These are phyloP conservation scores for Dunaliella primolecta DNA, from an alignment of 139 green algal species.

Conservation along the genomic window DNA sequence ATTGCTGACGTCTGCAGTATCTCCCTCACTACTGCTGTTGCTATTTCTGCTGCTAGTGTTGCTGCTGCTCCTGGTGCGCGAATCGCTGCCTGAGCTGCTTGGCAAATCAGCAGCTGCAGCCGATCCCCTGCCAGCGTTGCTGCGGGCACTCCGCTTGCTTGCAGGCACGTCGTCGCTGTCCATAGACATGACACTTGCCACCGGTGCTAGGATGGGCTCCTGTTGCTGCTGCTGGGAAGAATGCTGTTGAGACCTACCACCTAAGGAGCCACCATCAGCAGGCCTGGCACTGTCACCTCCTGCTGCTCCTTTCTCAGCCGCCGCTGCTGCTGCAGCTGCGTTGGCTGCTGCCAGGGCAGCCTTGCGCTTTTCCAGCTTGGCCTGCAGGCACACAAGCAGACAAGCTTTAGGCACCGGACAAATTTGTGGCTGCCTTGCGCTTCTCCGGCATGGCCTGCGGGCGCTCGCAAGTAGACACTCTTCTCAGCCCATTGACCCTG, in stretches of 20 bases:
- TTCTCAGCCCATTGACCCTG: too few relatives aligned
- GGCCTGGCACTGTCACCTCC: too few relatives aligned
- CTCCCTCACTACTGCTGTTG: neutral
- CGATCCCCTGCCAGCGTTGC: neutral
- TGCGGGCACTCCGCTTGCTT: neutral
- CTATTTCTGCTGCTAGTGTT: neutral
- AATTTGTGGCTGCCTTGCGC: neutral
- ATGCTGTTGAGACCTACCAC: neutral
- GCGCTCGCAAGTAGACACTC: too few relatives aligned
- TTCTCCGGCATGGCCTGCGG: neutral
- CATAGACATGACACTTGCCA: neutral
- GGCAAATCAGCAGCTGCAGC: neutral
- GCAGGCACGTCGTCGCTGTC: neutral
- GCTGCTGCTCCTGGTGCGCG: too few relatives aligned
- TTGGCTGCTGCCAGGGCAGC: neutral
- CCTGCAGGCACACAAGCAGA: neutral
- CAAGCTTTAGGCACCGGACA: neutral
- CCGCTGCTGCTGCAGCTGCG: neutral
- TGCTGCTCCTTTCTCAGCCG: neutral
- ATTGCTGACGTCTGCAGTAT: neutral
- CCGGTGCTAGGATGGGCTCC: neutral
- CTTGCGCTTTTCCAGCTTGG: slow-evolving; percentile 10
- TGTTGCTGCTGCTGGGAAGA: neutral
- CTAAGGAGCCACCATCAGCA: neutral
- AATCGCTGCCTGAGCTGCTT: neutral